A percentile compares a stretch with the other conserved stretches of the same genome.
Conservation (phyloP, 805 yeast species). For the Saccharomycopsis oosterbeekiorum region DNA sequence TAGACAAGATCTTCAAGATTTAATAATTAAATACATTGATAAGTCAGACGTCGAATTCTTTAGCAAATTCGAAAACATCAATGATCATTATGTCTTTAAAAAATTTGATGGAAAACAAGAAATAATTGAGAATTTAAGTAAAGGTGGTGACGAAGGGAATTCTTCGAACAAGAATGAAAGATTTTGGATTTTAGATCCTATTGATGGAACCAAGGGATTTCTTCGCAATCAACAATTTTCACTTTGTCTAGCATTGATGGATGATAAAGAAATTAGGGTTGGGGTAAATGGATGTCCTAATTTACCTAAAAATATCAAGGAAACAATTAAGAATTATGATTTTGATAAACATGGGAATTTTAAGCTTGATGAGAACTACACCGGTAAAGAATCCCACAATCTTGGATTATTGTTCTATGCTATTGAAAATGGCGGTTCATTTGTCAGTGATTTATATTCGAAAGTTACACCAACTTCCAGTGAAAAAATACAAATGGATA, state of each 20-base stretch:
- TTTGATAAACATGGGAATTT: conserved; percentile 4
- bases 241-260: conserved; percentile 84
- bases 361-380: conserved; percentile 2
- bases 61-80: not conserved
- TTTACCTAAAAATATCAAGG: conserved; percentile 43
- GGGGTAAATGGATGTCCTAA: conserved; percentile 98
- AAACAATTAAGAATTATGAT: conserved; percentile 23
- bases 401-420: conserved; percentile 56
- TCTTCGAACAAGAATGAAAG: conserved; percentile 76
- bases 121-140: not conserved
- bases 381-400: not conserved
- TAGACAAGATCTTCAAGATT: conserved; percentile 36
- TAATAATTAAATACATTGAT: conserved; percentile 51
- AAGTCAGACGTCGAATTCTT: conserved; percentile 38
- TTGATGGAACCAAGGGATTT: conserved; percentile 97
- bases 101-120: conserved; percentile 16
- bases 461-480: not conserved
- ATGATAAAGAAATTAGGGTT: conserved; percentile 71
- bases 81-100: conserved; percentile 19
- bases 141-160: conserved; percentile 5
- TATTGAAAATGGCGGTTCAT: conserved; percentile 58
- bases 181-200: conserved; percentile 96
- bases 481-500: conserved; percentile 20
- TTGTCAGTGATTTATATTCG: conserved; percentile 27
- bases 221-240: conserved; percentile 95